Evolutionary conservation across 2,329 filamentous ascomycete species (phyloP).

Genomic region (Arthrobotrys conoides): DNA sequence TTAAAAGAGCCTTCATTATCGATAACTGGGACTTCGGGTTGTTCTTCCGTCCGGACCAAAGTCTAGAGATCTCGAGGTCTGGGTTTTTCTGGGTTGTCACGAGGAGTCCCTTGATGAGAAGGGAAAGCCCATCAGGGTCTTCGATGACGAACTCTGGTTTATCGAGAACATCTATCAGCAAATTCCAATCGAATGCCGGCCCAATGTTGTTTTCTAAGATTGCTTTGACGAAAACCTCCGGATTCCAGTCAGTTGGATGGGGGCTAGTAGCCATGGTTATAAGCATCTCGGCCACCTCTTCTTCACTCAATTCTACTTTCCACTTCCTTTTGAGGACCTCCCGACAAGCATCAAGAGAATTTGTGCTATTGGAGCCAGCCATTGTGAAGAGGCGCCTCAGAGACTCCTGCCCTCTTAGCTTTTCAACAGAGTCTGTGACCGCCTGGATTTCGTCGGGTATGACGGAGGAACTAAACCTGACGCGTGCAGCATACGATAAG

Average conservation of each 20-base stretch:
- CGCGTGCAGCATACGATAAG: constrained; percentile 71
- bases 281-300: constrained; percentile 85
- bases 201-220: constrained; percentile 68
- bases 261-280: constrained; percentile 68
- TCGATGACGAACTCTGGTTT: constrained; percentile 85
- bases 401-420: constrained; percentile 77
- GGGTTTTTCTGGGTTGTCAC: constrained; percentile 67
- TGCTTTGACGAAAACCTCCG: constrained; percentile 72
- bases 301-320: constrained; percentile 79
- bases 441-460: constrained; percentile 62
- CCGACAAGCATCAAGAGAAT: constrained; percentile 78
- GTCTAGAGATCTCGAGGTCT: constrained; percentile 83
- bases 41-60: constrained; percentile 93
- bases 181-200: constrained; percentile 64
- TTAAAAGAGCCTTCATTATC: constrained; percentile 90
- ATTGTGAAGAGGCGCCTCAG: constrained; percentile 78
- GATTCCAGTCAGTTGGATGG: constrained; percentile 64
- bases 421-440: constrained; percentile 65
- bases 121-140: constrained; percentile 82
- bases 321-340: constrained; percentile 73
- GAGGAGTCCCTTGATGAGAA: constrained; percentile 83
- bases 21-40: constrained; percentile 89
- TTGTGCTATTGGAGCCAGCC: constrained; percentile 80
- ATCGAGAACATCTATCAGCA: constrained; percentile 72
- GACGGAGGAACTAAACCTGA: constrained; percentile 62